These are phyloP conservation scores for Hirsutella rhossiliensis DNA, from an alignment of 2,329 filamentous ascomycete species.

Conservation along the genomic window DNA sequence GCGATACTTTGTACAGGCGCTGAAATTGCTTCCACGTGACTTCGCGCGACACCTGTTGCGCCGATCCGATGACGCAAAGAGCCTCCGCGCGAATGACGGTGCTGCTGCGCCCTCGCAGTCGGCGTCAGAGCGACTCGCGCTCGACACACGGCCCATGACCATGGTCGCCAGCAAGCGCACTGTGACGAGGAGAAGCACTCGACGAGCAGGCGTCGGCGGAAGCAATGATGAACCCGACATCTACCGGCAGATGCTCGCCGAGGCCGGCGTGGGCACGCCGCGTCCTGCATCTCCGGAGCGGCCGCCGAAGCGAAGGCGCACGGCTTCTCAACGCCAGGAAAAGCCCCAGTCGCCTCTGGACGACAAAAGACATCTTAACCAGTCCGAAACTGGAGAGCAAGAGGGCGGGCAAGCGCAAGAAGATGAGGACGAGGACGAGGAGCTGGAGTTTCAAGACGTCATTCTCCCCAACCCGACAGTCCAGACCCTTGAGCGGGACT, in stretches of 20 bases:
- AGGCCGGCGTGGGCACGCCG: conserved; percentile 27
- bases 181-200: conserved; percentile 11
- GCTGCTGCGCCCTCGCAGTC: too few species aligned
- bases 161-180: conserved; percentile 21
- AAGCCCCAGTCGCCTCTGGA: background rate
- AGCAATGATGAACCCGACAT: conserved; percentile 22
- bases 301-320: conserved; percentile 26
- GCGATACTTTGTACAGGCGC: too few species aligned
- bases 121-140: too few species aligned
- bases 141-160: conserved; percentile 1
- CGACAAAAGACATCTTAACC: background rate
- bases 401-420: conserved; percentile 22
- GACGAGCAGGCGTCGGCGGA: conserved; percentile 5
- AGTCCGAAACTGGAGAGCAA: background rate
- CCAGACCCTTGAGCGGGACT: conserved; percentile 38
- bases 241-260: conserved; percentile 36
- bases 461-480: conserved; percentile 31
- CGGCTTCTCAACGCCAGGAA: conserved; percentile 5
- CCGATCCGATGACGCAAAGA: conserved; percentile 8
- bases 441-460: conserved; percentile 39
- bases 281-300: conserved; percentile 19
- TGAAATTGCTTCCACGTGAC: conserved; percentile 6
- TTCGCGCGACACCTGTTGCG: conserved; percentile 6
- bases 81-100: background rate
- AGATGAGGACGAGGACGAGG: conserved; percentile 28